Base-by-base conservation (phyloP, 495 filamentous ascomycete genomes). In the Corynascus novoguineensis region DNA sequence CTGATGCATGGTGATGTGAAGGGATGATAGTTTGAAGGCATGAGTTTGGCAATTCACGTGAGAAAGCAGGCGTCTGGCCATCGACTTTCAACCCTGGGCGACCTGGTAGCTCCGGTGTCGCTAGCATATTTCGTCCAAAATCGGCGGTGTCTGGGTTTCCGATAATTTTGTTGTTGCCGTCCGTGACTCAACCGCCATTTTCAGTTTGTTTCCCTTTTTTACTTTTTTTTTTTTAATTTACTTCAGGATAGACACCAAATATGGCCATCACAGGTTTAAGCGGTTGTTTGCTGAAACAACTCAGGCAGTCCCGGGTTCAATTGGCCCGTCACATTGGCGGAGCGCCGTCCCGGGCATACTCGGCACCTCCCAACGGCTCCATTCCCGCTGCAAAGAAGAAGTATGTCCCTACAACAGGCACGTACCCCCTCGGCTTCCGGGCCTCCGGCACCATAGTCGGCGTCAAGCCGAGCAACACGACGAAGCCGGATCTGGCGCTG, bases 381-480 rank as follows among this genome's bases (percentile, higher is more conserved):
- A 83, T 89, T 49, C 86, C 86, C n/a, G 77, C 76, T 32, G 75
- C 85, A 52, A 90, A 89, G 74, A 83, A 86, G 71, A 92, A 90
- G 72, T 96, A 92, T 75, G 86, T 97, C 25, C 92, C 93, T 22
- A 87, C 83, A 6, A 81, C 75, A 25, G 92, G 92, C 47, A 86
- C 83, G 27, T 97, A 97, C 60, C 93, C 93, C 5, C 82, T 88
- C 72, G 93, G 92, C 34, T 99, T 97, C 78, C 75, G 81, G 27
- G 90, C 89, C 15, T 90, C 89, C 1, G 89, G 88, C 35, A 89
- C 88, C 15, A 85, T 96, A 61, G 92, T 96, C 31, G 93, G 93
- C 55, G 90, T 99, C 38, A 99, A 99, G 75, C 83, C 90, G 1
- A 82, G 82, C 50, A 97, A 97, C 73, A 96, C 84, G 28, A 86